Conservation (phyloP, 2,329 filamentous ascomycete species). For the Chalaropsis thielavioides region DNA sequence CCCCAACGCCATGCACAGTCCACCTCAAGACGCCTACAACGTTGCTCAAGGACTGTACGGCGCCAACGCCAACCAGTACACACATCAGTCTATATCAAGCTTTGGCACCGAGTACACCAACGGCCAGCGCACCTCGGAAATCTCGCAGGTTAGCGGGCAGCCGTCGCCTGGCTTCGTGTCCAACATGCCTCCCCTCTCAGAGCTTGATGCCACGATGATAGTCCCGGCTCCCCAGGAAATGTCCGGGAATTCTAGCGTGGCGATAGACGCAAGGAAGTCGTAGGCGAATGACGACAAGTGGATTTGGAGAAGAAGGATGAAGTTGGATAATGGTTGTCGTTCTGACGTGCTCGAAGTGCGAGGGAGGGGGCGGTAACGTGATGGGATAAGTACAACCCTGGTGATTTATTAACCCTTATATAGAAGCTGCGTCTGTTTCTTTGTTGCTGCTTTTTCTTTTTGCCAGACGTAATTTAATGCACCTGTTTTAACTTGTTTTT, state of each 20-base stretch:
- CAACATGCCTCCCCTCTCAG: not conserved
- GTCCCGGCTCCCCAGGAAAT: conserved; percentile 5
- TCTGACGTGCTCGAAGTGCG: not conserved
- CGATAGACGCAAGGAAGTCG: not conserved
- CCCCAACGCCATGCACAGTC: not conserved
- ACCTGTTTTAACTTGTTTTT: not conserved
- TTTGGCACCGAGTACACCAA: not conserved
- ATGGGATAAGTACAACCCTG: not conserved
- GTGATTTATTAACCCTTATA: not conserved
- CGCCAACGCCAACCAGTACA: not conserved
- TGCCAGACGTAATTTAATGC: not conserved
- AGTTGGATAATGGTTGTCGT: not conserved
- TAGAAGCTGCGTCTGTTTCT: not conserved
- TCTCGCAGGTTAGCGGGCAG: not conserved
- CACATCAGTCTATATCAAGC: not conserved
- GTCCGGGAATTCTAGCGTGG: not conserved
- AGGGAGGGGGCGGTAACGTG: not conserved
- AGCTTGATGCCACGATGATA: not conserved
- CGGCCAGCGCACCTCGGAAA: not conserved
- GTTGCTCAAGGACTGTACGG: not conserved
- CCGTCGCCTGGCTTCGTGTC: not conserved
- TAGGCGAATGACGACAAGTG: not conserved
- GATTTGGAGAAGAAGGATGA: not conserved
- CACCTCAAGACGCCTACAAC: not conserved
- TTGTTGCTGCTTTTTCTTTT: no score